Evolutionary conservation across 345 rosid species (phyloP).

Genomic region (Rubroshorea leprosula): DNA sequence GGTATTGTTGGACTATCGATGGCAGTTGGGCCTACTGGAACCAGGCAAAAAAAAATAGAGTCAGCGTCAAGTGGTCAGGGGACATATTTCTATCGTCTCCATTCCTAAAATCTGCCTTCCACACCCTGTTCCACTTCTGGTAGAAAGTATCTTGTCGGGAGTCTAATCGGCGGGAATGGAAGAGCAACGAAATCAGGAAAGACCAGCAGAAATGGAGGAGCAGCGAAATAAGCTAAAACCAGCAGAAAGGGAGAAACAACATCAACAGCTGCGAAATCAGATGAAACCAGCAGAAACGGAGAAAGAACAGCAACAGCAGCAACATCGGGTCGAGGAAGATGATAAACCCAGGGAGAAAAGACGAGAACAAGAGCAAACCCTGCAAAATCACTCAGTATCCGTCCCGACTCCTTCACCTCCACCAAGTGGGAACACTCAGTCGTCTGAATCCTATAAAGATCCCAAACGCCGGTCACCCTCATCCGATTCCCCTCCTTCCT

Average conservation of each 20-base stretch:
- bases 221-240: background rate
- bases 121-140: too few relatives aligned
- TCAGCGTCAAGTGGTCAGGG: too few relatives aligned
- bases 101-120: too few relatives aligned
- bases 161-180: too few relatives aligned
- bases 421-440: too few relatives aligned
- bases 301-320: background rate
- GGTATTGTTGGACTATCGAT: too few relatives aligned
- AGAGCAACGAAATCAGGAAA: background rate
- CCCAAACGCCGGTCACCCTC: slow-evolving; percentile 25
- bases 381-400: too few relatives aligned
- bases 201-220: background rate
- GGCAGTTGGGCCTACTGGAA: too few relatives aligned
- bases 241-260: background rate
- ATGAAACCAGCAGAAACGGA: background rate
- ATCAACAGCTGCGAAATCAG: background rate
- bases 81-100: too few relatives aligned
- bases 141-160: too few relatives aligned
- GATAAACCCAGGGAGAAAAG: background rate
- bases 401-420: slow-evolving; percentile 1
- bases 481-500: slow-evolving; percentile 30
- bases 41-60: too few relatives aligned
- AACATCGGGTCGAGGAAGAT: background rate
- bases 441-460: too few relatives aligned
- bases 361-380: background rate